phyloP scores from a whole-genome alignment of 2,329 filamentous ascomycete genomes.

The Scytalidium sp. region DNA sequence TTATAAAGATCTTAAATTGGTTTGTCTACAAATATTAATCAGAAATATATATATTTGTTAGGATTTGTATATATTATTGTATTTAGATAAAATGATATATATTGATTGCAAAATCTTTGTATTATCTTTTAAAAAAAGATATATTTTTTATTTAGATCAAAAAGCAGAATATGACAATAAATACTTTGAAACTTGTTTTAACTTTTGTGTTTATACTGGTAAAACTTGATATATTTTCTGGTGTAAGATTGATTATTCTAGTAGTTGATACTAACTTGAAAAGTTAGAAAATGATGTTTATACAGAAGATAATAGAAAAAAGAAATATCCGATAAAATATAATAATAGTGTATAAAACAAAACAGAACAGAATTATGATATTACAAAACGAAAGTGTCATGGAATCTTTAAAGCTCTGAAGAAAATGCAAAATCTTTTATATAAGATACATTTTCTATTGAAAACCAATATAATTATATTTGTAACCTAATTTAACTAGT shows the following conservation, averaged over 20 bases:
- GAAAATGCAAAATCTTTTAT: not conserved
- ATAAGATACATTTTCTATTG: slow-evolving; percentile 4
- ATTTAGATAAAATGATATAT: no score
- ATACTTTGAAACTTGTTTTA: not conserved
- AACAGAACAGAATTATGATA: slow-evolving; percentile 4
- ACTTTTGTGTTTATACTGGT: no score
- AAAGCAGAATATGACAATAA: not conserved
- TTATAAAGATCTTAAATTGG: not conserved
- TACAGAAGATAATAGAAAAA: no score
- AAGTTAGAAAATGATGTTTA: not conserved
- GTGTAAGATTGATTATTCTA: not conserved
- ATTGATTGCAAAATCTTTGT: no score
- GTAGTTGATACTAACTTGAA: not conserved
- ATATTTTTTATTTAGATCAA: not conserved
- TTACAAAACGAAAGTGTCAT: slow-evolving; percentile 2
- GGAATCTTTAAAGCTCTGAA: slow-evolving; percentile 3
- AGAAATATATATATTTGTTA: not conserved
- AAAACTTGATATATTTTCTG: not conserved
- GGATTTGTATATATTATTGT: no score
- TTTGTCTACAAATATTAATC: not conserved
- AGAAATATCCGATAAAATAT: no score
- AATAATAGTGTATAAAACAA: not conserved
- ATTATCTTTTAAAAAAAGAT: not conserved
- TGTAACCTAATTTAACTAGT: no score
- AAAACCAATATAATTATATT: not conserved